A percentile compares a stretch with the other conserved stretches of the same genome.
These are phyloP conservation scores for Grigorovia transvaalensis DNA, from an alignment of 805 yeast species.

Conservation along the genomic window DNA sequence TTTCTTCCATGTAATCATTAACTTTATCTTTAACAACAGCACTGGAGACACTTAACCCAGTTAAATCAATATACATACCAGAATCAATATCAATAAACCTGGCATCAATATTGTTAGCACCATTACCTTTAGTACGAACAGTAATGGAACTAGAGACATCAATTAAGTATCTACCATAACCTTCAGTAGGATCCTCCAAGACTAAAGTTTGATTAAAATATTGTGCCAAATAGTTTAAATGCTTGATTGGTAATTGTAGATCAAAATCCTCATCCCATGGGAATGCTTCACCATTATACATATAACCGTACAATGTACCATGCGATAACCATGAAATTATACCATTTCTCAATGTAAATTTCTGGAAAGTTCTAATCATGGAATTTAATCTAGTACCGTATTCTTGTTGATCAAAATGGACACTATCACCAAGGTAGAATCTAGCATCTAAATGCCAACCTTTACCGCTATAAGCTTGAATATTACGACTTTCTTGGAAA, in stretches of 20 bases:
- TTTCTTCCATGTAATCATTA: conserved; percentile 1
- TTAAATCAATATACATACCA: conserved; percentile 64
- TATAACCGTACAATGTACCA: conserved; percentile 54
- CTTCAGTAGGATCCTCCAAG: conserved; percentile 39
- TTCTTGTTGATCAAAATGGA: conserved; percentile 13
- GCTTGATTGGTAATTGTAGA: conserved; percentile 47
- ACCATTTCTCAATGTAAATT: conserved; percentile 37
- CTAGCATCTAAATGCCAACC: conserved; percentile 47
- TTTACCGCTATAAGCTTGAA: conserved; percentile 4
- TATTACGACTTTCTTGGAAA: conserved; percentile 17
- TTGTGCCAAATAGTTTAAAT: conserved; percentile 37
- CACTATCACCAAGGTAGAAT: conserved; percentile 42
- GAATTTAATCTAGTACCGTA: conserved; percentile 30
- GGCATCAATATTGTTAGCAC: conserved; percentile 57
- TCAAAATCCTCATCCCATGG: conserved; percentile 65
- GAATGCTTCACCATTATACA: conserved; percentile 51
- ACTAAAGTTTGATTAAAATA: conserved; percentile 34
- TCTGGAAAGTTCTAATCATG: conserved; percentile 41
- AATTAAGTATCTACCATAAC: conserved; percentile 46
- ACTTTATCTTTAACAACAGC: conserved; percentile 10
- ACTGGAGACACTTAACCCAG: conserved; percentile 46
- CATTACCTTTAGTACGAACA: conserved; percentile 46
- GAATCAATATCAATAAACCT: conserved; percentile 61
- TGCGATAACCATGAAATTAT: conserved; percentile 54
- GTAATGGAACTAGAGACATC: conserved; percentile 44